Base-by-base conservation (phyloP, 2,329 filamentous ascomycete species). In the Cadophora gregata region DNA sequence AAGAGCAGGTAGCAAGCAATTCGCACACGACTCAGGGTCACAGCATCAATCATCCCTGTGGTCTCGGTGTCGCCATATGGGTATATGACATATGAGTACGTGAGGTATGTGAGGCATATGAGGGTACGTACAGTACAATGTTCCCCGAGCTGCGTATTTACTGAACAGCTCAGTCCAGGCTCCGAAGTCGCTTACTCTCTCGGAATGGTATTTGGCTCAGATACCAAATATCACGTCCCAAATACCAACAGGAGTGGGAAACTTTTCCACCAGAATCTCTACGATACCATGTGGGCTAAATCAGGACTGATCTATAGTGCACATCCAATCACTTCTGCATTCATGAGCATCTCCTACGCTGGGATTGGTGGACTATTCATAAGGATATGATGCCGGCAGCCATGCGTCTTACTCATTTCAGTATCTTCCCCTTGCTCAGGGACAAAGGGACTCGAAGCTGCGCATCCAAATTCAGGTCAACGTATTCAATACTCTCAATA, bases 141-240 rank as follows among this genome's bases (percentile, higher is more conserved):
- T 56, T 62, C 33, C 48, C 59, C 59, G 50, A 48, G 5, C 8
- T 38, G 4, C 33, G n/a, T n/a, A n/a, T n/a, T n/a, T 27, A 62
- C 58, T 58, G 36, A 48, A 53, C 29, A 21, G 12, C 38, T 61
- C 56, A 27, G 29, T 10, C 21, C n/a, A 65, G 63, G 59, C 59
- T 65, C 50, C 50, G 63, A 62, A 12, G 31, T 65, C 58, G 63
- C n/a, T 25, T 38, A 36, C 31, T 24, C 7, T n/a, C 29, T 38
- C 14, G 38, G 16, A 10, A 58, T n/a, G n/a, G n/a, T 38, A 25
- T 27, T 9, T 56, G 29, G 19, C 19, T 21, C n/a, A n/a, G 10
- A 36, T 5, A 6, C 31, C 6, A 36, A 36, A 36, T 12, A 36
- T 5, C 31, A 36, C 31, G 31, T 36, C n/a, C n/a, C n/a, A n/a